Evolutionary conservation across 441 rosid genomes (phyloP), one percentile per base, ranked within the genome.

Genomic region (Cnidoscolus chayamansa): DNA sequence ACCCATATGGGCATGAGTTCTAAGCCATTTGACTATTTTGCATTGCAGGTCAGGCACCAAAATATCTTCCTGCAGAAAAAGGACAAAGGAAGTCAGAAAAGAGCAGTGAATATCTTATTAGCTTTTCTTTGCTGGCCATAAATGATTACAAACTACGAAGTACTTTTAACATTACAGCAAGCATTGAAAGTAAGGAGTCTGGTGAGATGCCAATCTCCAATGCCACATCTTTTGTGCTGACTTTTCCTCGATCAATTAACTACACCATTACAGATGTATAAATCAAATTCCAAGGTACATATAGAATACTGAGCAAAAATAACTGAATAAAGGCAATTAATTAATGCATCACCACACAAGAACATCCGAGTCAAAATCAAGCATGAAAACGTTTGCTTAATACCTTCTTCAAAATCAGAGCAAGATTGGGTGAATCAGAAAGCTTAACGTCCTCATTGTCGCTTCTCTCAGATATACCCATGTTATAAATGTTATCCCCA

Each of bases 201-300:
- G 91, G 82, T 40, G 91, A 87, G 68, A 85, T 78, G 80, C 96
- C 99, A 72, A 93, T 79, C 77, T 90, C 98, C 60, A 76, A 82
- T 48, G 97, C 97, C 70, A 92, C 86, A 73, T 89, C 97, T 82
- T 88, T 89, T 70, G 83, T 78, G 77, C 76, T 85, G 77, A 93
- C 96, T 83, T 89, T 93, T 73, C 98, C 99, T 67, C 84, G 81
- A 76, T 90, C 91, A 71, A 96, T 88, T 77, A 96, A 80, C 99
- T 96, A 86, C 83, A 84, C 15, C 30, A 56, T 60, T 31, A 60
- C 40, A 60, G 16, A 60, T 60, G 11, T 32, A 60, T 13, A 17
- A 13, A n/a, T 60, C 47, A 60, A 35, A 60, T 32, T 32, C 7
- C 7, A 7, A 64, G 54, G 62, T 71, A 74, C 62, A 82, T 3